A percentile compares a stretch with the other conserved stretches of the same genome.
These are phyloP conservation scores for Monosporascus sp. DNA, from an alignment of 2,329 filamentous ascomycete species.

Conservation along the genomic window DNA sequence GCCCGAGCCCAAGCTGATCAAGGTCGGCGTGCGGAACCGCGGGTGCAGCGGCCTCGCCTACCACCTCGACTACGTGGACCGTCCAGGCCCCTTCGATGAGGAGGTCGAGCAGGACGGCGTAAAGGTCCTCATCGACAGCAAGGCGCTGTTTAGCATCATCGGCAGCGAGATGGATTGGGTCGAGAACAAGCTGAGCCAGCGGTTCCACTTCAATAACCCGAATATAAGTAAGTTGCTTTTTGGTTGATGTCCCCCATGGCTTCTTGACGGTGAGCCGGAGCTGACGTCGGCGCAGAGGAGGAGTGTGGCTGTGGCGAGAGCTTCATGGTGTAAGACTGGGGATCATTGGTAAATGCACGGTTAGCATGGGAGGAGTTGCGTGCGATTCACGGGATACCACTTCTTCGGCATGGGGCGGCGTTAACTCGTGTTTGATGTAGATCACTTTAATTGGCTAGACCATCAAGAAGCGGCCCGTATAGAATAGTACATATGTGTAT, in stretches of 20 bases:
- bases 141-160: conserved; percentile 95
- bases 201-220: conserved; percentile 93
- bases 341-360: background rate
- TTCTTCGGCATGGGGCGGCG: background rate
- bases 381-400: background rate
- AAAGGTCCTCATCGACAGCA: conserved; percentile 92
- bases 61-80: conserved; percentile 91
- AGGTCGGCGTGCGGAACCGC: conserved; percentile 88
- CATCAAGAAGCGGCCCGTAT: background rate
- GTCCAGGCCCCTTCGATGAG: conserved; percentile 83
- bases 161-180: conserved; percentile 99
- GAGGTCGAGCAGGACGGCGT: conserved; percentile 93
- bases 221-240: conserved; percentile 79
- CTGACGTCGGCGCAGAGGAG: conserved; percentile 61
- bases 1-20: conserved; percentile 86
- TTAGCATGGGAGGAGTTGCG: background rate
- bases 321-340: conserved; percentile 63
- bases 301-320: conserved; percentile 93
- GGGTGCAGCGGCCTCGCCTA: conserved; percentile 94
- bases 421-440: background rate
- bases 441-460: background rate
- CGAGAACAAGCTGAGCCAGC: conserved; percentile 86
- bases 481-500: background rate
- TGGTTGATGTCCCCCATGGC: too few relatives aligned
- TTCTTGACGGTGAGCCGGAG: background rate